These are phyloP conservation scores for Boletus semigastroideus DNA, from an alignment of 1,284 basidiomycete genomes.

Conservation along the genomic window DNA sequence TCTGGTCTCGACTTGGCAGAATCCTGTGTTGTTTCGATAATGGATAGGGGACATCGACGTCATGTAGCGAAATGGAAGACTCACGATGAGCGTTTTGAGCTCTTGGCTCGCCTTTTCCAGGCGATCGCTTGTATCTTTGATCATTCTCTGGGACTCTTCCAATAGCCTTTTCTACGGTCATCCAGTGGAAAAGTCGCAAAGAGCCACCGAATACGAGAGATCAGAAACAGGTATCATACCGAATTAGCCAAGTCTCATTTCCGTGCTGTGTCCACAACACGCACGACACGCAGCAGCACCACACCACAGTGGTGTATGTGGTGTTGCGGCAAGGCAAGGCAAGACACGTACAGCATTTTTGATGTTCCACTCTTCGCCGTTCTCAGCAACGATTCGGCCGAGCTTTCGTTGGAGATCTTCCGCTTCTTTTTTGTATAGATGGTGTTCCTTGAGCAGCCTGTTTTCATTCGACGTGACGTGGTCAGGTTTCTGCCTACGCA, in stretches of 20 bases:
- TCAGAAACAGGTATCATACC: conserved; percentile 6
- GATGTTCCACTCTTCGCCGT: conserved; percentile 75
- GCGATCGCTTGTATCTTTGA: conserved; percentile 62
- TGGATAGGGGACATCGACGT: conserved; percentile 16
- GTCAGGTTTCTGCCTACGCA: conserved; percentile 12
- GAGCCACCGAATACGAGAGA: conserved; percentile 14
- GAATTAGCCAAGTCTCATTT: conserved; percentile 30
- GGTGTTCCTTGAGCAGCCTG: conserved; percentile 72
- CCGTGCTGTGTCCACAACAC: conserved; percentile 28
- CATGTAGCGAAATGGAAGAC: conserved; percentile 36
- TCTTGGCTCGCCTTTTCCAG: conserved; percentile 63
- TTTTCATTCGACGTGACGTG: conserved; percentile 39
- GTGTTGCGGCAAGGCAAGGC: conserved; percentile 1
- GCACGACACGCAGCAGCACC: conserved; percentile 11
- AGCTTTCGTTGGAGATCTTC: conserved; percentile 58
- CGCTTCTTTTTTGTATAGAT: conserved; percentile 68
- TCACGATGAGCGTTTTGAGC: conserved; percentile 68
- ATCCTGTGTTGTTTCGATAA: conserved; percentile 38
- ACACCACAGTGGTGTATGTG: background rate
- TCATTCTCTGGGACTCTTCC: conserved; percentile 82
- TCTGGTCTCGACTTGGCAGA: conserved; percentile 48
- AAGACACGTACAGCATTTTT: conserved; percentile 70
- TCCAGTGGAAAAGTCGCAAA: conserved; percentile 6
- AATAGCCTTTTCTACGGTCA: conserved; percentile 61
- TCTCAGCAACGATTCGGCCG: conserved; percentile 62